A percentile compares a stretch with the other conserved stretches of the same genome.
phyloP scores from a whole-genome alignment of 2,329 filamentous ascomycete genomes.

The Aspergillus pseudoterreus region DNA sequence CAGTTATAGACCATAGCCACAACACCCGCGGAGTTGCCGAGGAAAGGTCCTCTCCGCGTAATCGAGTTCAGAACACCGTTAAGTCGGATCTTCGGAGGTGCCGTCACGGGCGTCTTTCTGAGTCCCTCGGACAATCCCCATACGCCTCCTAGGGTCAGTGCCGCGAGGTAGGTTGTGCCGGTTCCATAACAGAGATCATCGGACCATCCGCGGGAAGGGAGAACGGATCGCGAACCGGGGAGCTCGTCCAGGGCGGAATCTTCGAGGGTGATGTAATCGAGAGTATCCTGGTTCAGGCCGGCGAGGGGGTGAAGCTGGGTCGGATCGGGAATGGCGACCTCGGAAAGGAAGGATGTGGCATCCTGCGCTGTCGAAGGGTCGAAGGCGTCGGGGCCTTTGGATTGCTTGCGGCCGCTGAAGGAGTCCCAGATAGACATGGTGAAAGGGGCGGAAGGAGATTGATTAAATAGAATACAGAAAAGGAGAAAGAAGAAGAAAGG shows the following conservation, averaged over 20 bases:
- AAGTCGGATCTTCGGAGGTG: slow-evolving; percentile 82
- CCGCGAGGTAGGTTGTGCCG: slow-evolving; percentile 88
- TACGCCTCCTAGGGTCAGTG: slow-evolving; percentile 76
- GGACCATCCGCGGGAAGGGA: slow-evolving; percentile 94
- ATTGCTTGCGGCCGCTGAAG: slow-evolving; percentile 57
- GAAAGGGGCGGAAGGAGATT: slow-evolving; percentile 15
- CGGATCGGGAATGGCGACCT: slow-evolving; percentile 75
- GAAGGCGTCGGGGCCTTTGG: slow-evolving; percentile 58
- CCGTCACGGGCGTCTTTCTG: slow-evolving; percentile 64
- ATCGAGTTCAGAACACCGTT: slow-evolving; percentile 95
- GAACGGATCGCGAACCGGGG: slow-evolving; percentile 77
- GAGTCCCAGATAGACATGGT: slow-evolving; percentile 59
- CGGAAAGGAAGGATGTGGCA: slow-evolving; percentile 80
- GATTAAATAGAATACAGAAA: slow-evolving; percentile 24
- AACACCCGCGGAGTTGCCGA: slow-evolving; percentile 94
- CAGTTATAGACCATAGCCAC: slow-evolving; percentile 96
- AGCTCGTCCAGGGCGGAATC: slow-evolving; percentile 84
- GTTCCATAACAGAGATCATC: slow-evolving; percentile 98
- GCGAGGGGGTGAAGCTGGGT: slow-evolving; percentile 88
- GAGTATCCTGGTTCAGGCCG: slow-evolving; percentile 83
- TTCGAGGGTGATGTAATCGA: slow-evolving; percentile 94
- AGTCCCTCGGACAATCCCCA: slow-evolving; percentile 93
- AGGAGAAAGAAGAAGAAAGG: slow-evolving; percentile 18
- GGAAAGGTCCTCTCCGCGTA: slow-evolving; percentile 85
- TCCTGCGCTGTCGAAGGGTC: slow-evolving; percentile 72